Base-by-base conservation (phyloP, 1,139 yeast genomes). In the Meyerozyma elateridarum region DNA sequence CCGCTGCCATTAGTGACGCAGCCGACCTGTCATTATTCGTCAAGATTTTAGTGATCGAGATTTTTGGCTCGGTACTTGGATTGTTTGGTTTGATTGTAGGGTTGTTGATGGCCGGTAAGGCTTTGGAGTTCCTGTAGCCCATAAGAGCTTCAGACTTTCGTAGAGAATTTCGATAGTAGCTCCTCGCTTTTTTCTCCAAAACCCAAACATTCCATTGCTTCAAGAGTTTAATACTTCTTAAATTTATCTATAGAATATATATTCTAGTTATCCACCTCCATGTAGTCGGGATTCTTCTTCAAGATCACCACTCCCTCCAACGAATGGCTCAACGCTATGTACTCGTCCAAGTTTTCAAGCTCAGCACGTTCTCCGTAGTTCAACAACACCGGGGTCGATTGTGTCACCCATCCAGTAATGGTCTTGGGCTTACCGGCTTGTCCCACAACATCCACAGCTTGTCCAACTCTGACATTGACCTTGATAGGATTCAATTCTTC, bases 391-490 rank as follows among this genome's bases (percentile, higher is more conserved):
- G 99, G 99, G 0, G 98, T 91, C 5, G 94, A 85, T 54, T 93
- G 98, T 1, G 99, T 93, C 15, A 91, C 97, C 98, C 98, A 93
- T 26, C 98, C 98, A 4, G 98, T 93, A 32, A 93, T 93, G 16
- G 96, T 89, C 67, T 91, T 91, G 26, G 98, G 98, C 50, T 87
- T 87, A 65, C 99, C 98, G 0, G 97, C 98, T 59, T 89, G 97
- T 22, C 98, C 98, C 40, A 93, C 97, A 28, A 89, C 87, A 56
- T 93, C 98, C 29, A 93, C 98, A 4, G 98, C 97, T 64, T 91
- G 96, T 44, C 98, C 98, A 24, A 93, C 97, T 53, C 98, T 78
- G 6, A 91, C 98, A 48, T 88, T 91, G 8, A 91, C 97, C 67
- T 91, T 91, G 44, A 91, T 64, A 20, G 96, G 96, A 38, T 69